A percentile compares a stretch with the other conserved stretches of the same genome.
phyloP scores from a whole-genome alignment of 2,329 filamentous ascomycete species.

The Acarospora socialis region DNA sequence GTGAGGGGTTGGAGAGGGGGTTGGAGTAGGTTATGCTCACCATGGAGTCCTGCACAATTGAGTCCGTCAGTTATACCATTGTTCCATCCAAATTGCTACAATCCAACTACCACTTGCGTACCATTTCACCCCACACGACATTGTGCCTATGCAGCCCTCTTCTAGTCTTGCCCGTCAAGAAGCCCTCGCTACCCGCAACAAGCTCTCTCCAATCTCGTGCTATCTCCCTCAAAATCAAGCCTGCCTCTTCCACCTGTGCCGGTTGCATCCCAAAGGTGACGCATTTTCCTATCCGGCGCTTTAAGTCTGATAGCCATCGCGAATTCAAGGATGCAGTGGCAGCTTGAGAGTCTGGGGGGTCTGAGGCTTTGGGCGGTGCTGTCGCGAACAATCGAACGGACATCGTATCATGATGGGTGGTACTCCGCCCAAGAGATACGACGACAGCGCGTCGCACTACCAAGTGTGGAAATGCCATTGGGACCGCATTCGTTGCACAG shows the following conservation, averaged over 20 bases:
- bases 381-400: too few species aligned
- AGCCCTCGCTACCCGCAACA: conserved; percentile 61
- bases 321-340: too few species aligned
- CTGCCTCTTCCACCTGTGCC: conserved; percentile 43
- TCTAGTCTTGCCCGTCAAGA: conserved; percentile 47
- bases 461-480: too few species aligned
- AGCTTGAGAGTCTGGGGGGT: too few species aligned
- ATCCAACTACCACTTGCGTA: conserved; percentile 26
- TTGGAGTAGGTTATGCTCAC: conserved; percentile 7
- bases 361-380: too few species aligned
- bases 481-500: too few species aligned
- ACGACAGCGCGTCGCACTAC: too few species aligned
- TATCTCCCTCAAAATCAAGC: conserved; percentile 44
- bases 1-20: background rate
- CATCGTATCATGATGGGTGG: too few species aligned
- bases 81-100: too few species aligned
- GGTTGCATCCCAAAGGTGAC: conserved; percentile 56
- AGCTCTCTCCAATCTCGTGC: conserved; percentile 56
- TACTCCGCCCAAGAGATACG: too few species aligned
- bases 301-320: conserved; percentile 59
- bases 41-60: conserved; percentile 15
- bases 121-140: conserved; percentile 79
- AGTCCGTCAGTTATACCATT: too few species aligned
- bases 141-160: conserved; percentile 50
- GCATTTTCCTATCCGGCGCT: conserved; percentile 55